Evolutionary conservation across 176 grass and related monocot genomes (phyloP).

Genomic region (Aegilops tauschii): DNA sequence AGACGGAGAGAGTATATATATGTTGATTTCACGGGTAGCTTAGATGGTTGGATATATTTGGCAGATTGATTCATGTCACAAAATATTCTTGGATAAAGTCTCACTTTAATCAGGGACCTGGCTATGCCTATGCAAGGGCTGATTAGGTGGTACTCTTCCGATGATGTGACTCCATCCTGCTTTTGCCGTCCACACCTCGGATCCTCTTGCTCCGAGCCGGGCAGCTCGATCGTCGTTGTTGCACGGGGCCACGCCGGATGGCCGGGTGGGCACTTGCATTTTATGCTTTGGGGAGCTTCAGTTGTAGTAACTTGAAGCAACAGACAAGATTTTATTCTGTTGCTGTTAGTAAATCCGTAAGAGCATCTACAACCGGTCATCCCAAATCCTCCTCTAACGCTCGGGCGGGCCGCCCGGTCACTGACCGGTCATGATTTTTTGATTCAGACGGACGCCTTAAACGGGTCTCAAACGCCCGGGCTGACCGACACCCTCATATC

Average conservation of each 20-base stretch:
- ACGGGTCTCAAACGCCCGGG: no score
- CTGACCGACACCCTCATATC: no score
- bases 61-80: not conserved
- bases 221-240: not conserved
- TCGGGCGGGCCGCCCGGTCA: no score
- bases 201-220: conserved; percentile 6
- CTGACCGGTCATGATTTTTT: no score
- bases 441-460: no score
- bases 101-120: not conserved
- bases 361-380: no score
- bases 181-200: conserved; percentile 2
- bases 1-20: no score
- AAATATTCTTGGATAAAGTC: not conserved
- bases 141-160: not conserved
- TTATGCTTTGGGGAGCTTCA: not conserved
- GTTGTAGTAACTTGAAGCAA: conserved; percentile 10
- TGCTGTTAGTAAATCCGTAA: no score
- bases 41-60: not conserved
- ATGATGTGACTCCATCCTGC: conserved; percentile 21
- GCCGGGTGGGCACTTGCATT: not conserved
- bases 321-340: not conserved
- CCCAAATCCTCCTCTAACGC: no score
- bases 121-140: not conserved
- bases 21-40: not conserved
- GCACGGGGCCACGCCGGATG: not conserved